A percentile compares a stretch with the other conserved stretches of the same genome.
Evolutionary conservation across 371 early-diverging fungal genomes (phyloP).

Genomic region (Chytridium lagenaria): DNA sequence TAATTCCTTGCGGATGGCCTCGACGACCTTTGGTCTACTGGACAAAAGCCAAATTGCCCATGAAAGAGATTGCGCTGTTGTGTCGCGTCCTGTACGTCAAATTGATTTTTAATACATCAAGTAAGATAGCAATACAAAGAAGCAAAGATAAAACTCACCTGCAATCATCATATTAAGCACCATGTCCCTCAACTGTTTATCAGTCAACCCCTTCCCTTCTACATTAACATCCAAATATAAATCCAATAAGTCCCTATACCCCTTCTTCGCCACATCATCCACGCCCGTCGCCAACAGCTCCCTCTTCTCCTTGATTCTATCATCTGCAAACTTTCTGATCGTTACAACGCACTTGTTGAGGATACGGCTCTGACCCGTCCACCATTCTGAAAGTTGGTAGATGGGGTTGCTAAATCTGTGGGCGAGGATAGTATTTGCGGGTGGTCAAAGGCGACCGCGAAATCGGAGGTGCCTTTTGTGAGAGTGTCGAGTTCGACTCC

Average conservation of each 20-base stretch:
- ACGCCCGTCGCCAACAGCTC: background rate
- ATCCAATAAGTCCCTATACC: slow-evolving; percentile 44
- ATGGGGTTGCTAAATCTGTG: slow-evolving; percentile 4
- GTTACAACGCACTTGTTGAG: background rate
- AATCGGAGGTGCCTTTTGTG: background rate
- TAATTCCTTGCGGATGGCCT: slow-evolving; percentile 10
- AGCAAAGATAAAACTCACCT: too few species aligned
- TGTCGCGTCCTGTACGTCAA: slow-evolving; percentile 16
- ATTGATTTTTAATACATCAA: too few species aligned
- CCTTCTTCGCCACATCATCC: slow-evolving; percentile 19
- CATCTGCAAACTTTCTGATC: slow-evolving; percentile 10
- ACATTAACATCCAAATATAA: slow-evolving; percentile 66
- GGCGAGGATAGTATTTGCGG: background rate
- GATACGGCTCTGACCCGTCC: background rate
- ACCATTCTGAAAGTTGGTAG: background rate
- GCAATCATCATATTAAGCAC: slow-evolving; percentile 56
- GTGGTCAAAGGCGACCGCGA: background rate
- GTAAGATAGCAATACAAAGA: too few species aligned
- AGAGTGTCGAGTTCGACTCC: slow-evolving; percentile 11
- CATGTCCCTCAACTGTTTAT: slow-evolving; percentile 66
- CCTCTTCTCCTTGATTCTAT: background rate
- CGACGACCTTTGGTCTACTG: background rate
- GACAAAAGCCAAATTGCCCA: slow-evolving; percentile 6
- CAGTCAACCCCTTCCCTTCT: slow-evolving; percentile 50
- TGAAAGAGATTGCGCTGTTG: slow-evolving; percentile 16